Conservation (phyloP, 2,329 filamentous ascomycete species). For the Westerdykella ornata region DNA sequence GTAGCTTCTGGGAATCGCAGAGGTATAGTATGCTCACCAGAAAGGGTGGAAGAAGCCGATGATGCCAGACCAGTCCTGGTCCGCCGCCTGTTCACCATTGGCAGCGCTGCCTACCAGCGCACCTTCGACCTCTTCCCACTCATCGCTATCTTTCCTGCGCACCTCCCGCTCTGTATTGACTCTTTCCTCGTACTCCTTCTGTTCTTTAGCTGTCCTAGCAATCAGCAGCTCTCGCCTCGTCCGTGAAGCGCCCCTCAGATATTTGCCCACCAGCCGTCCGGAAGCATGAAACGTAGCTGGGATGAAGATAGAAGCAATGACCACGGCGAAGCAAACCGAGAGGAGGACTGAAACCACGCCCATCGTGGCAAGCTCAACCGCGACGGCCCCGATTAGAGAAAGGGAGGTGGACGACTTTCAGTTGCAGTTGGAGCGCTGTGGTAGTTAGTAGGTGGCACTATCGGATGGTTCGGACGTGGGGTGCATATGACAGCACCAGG, state of each 20-base stretch:
- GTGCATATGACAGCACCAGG: constrained; percentile 11
- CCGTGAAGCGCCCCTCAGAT: constrained; percentile 28
- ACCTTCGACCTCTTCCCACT: constrained; percentile 63
- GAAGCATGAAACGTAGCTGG: constrained; percentile 23
- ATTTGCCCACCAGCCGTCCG: constrained; percentile 23
- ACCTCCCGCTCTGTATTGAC: background rate
- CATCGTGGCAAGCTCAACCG: constrained; percentile 17
- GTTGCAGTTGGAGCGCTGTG: no score
- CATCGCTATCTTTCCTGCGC: constrained; percentile 48
- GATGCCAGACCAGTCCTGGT: constrained; percentile 64
- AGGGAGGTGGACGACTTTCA: constrained; percentile 1
- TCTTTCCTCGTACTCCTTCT: constrained; percentile 14
- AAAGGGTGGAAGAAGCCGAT: constrained; percentile 98
- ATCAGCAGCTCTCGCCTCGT: constrained; percentile 31
- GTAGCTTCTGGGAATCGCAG: background rate
- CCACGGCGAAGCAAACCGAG: constrained; percentile 20
- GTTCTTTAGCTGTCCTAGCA: constrained; percentile 27
- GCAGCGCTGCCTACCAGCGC: constrained; percentile 42
- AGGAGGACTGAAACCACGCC: constrained; percentile 18
- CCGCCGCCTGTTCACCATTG: constrained; percentile 38
- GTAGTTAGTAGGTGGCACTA: constrained; percentile 1
- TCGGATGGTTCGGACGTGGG: constrained; percentile 15
- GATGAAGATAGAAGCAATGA: constrained; percentile 20
- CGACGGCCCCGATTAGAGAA: constrained; percentile 8
- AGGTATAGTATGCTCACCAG: constrained; percentile 54